Conservation (phyloP, 257 asterid species). For the Plantago major region DNA sequence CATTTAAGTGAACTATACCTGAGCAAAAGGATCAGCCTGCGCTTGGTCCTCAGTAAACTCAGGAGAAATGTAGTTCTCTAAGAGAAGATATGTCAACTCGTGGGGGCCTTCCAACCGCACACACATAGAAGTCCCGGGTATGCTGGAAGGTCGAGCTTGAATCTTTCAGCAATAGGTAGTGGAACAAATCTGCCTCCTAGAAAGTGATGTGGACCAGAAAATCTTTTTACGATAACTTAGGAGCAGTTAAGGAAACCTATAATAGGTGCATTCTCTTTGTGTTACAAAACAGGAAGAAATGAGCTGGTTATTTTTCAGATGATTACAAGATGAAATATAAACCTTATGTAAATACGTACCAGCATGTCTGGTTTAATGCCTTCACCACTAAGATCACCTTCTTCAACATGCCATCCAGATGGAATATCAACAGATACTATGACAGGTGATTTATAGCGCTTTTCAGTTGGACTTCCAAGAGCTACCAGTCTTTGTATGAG, state of each 20-base stretch:
- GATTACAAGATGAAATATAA: neutral
- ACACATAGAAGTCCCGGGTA: slow-evolving; percentile 91
- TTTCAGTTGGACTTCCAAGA: slow-evolving; percentile 33
- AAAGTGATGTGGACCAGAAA: slow-evolving; percentile 86
- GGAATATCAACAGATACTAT: slow-evolving; percentile 91
- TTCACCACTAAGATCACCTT: slow-evolving; percentile 72
- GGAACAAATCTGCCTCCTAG: slow-evolving; percentile 99
- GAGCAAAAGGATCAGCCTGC: slow-evolving; percentile 73
- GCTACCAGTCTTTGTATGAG: slow-evolving; percentile 58
- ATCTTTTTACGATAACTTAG: slow-evolving; percentile 80
- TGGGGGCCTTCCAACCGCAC: slow-evolving; percentile 84
- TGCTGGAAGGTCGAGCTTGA: slow-evolving; percentile 73
- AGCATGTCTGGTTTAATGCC: slow-evolving; percentile 91
- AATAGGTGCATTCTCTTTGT: slow-evolving; percentile 19
- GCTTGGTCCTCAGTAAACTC: slow-evolving; percentile 82
- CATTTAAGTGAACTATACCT: slow-evolving; percentile 42
- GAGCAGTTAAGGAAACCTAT: slow-evolving; percentile 94
- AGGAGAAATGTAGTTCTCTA: slow-evolving; percentile 88
- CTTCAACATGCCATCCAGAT: slow-evolving; percentile 99
- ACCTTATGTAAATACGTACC: slow-evolving; percentile 33
- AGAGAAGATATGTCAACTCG: slow-evolving; percentile 80
- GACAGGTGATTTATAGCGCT: slow-evolving; percentile 50
- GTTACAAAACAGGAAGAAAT: slow-evolving; percentile 9
- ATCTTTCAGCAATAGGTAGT: slow-evolving; percentile 60
- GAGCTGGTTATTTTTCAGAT: slow-evolving; percentile 12